Base-by-base conservation (phyloP, 139 green algal genomes). In the Tetratostichococcus sp. region DNA sequence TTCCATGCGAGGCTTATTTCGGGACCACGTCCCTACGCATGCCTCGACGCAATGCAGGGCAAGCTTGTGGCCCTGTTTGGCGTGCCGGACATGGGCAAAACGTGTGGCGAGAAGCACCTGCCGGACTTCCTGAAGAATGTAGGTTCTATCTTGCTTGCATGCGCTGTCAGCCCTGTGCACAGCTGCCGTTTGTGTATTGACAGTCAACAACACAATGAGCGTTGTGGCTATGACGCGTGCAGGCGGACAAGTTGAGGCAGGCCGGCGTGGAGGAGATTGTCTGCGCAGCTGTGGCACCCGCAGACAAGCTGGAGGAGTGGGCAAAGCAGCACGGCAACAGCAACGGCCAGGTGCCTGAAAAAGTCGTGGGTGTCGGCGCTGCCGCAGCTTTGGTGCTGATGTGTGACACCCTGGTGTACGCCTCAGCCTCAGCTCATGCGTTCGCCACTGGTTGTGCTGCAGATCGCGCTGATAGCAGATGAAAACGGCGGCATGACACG, bases 1-100 rank as follows among this genome's bases (percentile, higher is more conserved):
- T n/a, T n/a, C n/a, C n/a, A n/a, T n/a, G n/a, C n/a, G n/a, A n/a
- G n/a, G n/a, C n/a, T n/a, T n/a, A n/a, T n/a, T 5, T 43, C 6
- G 3, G 8, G 50, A 34, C 57, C 22, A 35, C 4, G 21, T 30
- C 30, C 50, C 30, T 43, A 31, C 33, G 1, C 26, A 30, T 11
- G 26, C 4, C 19, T 23, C n/a, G n/a, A n/a, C n/a, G n/a, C n/a
- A n/a, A 2, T 74, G 65, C 72, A 89, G 85, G 81, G 80, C 25
- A 26, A 85, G 25, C 66, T 78, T 1, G 65, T 77, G 0, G 76
- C 81, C 5, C 14, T 90, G 26, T 87, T 89, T 75, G 85, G 85
- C 14, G 70, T 90, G 30, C 85, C 85, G 28, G 81, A 89, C 72
- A 76, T 86, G 39, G 85, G 85, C 35, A 77, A 79, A 43, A 80